phyloP scores from a whole-genome alignment of 2,329 filamentous ascomycete genomes.

The Penicillium rolfsii region DNA sequence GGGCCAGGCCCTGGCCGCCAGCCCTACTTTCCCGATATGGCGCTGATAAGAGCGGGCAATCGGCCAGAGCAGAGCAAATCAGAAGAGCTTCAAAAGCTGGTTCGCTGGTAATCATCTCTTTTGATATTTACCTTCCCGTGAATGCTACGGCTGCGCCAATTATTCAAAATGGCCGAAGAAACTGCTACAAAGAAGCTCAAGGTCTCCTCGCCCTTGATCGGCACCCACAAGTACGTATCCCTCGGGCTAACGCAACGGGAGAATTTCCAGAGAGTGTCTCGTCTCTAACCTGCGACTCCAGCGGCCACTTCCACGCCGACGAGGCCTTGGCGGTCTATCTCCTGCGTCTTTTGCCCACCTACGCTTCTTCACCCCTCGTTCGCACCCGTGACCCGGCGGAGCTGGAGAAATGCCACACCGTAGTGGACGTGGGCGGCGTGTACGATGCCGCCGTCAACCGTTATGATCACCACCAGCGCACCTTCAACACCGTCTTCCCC shows the following conservation, averaged over 20 bases:
- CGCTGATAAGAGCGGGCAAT: slow-evolving; percentile 23
- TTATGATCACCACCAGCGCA: slow-evolving; percentile 97
- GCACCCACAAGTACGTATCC: slow-evolving; percentile 76
- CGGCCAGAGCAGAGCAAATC: slow-evolving; percentile 26
- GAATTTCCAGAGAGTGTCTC: slow-evolving; percentile 5
- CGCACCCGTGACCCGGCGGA: slow-evolving; percentile 83
- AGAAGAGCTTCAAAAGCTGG: slow-evolving; percentile 11
- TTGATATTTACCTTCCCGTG: slow-evolving; percentile 13
- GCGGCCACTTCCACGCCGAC: slow-evolving; percentile 97
- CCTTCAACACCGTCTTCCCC: slow-evolving; percentile 84
- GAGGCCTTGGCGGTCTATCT: slow-evolving; percentile 97
- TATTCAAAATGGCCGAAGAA: slow-evolving; percentile 68
- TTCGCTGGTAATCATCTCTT: not conserved
- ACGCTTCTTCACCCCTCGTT: slow-evolving; percentile 72
- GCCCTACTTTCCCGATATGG: slow-evolving; percentile 30
- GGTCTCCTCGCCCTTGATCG: slow-evolving; percentile 72
- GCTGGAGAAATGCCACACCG: slow-evolving; percentile 83
- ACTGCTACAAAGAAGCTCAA: slow-evolving; percentile 81
- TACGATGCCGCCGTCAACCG: slow-evolving; percentile 77
- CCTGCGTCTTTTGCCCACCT: slow-evolving; percentile 83
- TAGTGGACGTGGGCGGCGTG: slow-evolving; percentile 96
- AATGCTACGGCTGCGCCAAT: slow-evolving; percentile 45
- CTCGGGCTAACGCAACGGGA: not conserved
- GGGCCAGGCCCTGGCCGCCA: slow-evolving; percentile 5
- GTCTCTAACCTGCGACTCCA: slow-evolving; percentile 31